Evolutionary conservation across 139 green algal genomes (phyloP).

Genomic region (Chlorella sp.): DNA sequence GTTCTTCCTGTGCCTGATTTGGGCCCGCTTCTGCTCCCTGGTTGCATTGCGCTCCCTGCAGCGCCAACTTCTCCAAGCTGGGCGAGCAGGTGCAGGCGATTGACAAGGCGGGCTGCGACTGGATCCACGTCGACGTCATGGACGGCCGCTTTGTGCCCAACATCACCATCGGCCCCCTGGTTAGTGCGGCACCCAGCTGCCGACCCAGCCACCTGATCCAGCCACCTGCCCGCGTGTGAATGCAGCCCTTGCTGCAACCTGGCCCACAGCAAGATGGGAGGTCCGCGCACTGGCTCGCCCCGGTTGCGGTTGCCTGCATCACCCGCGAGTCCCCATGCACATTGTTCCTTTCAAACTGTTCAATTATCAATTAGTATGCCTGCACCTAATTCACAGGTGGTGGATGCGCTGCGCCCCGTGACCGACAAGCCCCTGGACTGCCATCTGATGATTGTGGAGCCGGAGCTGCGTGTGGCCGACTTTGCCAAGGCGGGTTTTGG

Average conservation of each 20-base stretch:
- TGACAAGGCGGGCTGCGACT: slow-evolving; percentile 92
- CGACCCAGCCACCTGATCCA: too few relatives aligned
- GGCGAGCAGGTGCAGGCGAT: slow-evolving; percentile 94
- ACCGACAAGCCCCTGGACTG: slow-evolving; percentile 96
- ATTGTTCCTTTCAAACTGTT: too few relatives aligned
- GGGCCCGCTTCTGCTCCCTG: too few relatives aligned
- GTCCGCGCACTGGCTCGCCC: too few relatives aligned
- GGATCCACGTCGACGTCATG: slow-evolving; percentile 98
- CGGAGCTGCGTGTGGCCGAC: slow-evolving; percentile 91
- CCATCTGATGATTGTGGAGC: slow-evolving; percentile 99
- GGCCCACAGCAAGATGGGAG: too few relatives aligned
- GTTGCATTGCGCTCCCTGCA: too few relatives aligned
- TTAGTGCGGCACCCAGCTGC: background rate
- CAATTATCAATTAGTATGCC: too few relatives aligned
- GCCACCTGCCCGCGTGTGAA: too few relatives aligned
- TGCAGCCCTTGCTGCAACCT: too few relatives aligned
- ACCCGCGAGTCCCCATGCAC: too few relatives aligned
- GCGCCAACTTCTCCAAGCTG: slow-evolving; percentile 92
- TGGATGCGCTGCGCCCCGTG: slow-evolving; percentile 94
- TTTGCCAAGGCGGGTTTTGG: slow-evolving; percentile 57
- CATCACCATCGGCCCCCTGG: slow-evolving; percentile 98
- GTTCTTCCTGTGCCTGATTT: too few relatives aligned
- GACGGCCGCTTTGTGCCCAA: slow-evolving; percentile 95
- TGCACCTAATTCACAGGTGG: slow-evolving; percentile 54
- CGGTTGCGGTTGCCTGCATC: too few relatives aligned